Evolutionary conservation across 1,284 basidiomycete genomes (phyloP).

Genomic region (Xerocomus nothofagi): DNA sequence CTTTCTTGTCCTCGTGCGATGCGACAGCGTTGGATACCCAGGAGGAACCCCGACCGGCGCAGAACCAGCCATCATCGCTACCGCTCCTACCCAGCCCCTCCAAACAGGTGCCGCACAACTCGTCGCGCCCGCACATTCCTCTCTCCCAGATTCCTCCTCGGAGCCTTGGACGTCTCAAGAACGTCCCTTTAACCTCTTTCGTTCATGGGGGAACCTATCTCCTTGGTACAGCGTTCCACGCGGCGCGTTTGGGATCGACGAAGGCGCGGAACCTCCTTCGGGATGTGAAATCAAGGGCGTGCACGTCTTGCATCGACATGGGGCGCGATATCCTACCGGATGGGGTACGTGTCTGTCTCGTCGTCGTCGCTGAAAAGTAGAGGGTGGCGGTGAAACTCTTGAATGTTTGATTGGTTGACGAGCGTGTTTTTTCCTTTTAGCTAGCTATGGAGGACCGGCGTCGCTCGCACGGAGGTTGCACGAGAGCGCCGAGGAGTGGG

Average conservation of each 20-base stretch:
- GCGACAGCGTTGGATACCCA: slow-evolving; percentile 63
- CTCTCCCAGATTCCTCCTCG: slow-evolving; percentile 14
- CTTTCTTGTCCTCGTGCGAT: background rate
- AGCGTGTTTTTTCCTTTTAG: slow-evolving; percentile 38
- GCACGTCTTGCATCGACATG: slow-evolving; percentile 78
- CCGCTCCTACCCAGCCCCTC: slow-evolving; percentile 74
- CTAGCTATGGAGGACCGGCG: slow-evolving; percentile 65
- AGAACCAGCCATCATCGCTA: slow-evolving; percentile 75
- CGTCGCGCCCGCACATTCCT: slow-evolving; percentile 42
- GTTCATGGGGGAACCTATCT: slow-evolving; percentile 80
- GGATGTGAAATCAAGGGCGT: slow-evolving; percentile 70
- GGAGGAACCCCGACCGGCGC: slow-evolving; percentile 84
- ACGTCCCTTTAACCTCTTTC: slow-evolving; percentile 60
- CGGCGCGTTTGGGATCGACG: slow-evolving; percentile 70
- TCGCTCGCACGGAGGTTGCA: slow-evolving; percentile 60
- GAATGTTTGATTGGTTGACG: background rate
- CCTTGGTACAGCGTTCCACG: slow-evolving; percentile 81
- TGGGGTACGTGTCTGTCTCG: slow-evolving; percentile 49
- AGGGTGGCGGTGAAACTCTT: background rate
- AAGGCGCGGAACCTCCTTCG: slow-evolving; percentile 67
- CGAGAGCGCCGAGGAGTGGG: slow-evolving; percentile 55
- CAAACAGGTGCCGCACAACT: slow-evolving; percentile 72
- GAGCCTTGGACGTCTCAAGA: slow-evolving; percentile 18
- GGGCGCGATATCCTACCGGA: slow-evolving; percentile 78
- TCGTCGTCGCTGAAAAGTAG: background rate